Evolutionary conservation across 805 yeast genomes (phyloP).

Genomic region (Yamadazyma olivae): DNA sequence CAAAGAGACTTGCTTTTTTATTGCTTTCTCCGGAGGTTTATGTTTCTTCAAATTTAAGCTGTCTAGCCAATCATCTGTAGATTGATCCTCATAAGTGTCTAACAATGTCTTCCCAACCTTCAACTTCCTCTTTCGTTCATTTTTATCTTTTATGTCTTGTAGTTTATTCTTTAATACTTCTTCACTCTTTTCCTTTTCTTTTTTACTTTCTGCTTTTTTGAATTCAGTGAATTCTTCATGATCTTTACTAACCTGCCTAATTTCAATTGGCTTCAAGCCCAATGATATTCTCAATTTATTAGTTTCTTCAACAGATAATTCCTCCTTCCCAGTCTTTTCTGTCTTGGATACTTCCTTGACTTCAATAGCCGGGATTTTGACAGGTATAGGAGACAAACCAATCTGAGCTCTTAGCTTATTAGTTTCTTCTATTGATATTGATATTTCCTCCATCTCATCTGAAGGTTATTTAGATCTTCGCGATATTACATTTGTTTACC

Average conservation of each 20-base stretch:
- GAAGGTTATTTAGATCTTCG: neutral
- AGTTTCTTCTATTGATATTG: slow-evolving; percentile 39
- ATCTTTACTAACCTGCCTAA: slow-evolving; percentile 8
- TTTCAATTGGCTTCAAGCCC: slow-evolving; percentile 52
- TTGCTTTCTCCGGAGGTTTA: neutral
- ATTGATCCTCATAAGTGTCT: slow-evolving; percentile 24
- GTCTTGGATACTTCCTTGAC: slow-evolving; percentile 1
- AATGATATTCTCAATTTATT: slow-evolving; percentile 48
- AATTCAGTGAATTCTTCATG: too few relatives aligned
- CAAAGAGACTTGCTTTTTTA: neutral
- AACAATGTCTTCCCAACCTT: slow-evolving; percentile 20
- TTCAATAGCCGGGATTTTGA: slow-evolving; percentile 2
- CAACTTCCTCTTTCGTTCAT: slow-evolving; percentile 17
- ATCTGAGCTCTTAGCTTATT: slow-evolving; percentile 35
- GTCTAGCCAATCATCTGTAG: slow-evolving; percentile 42
- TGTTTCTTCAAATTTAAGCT: slow-evolving; percentile 12
- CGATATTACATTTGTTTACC: slow-evolving; percentile 5
- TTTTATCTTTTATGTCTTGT: slow-evolving; percentile 17
- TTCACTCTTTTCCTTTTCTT: slow-evolving; percentile 3
- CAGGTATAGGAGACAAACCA: slow-evolving; percentile 39
- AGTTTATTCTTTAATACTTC: slow-evolving; percentile 13
- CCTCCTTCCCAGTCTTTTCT: slow-evolving; percentile 7
- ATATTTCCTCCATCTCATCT: slow-evolving; percentile 19
- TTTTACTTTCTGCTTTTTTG: neutral
- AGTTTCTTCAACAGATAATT: slow-evolving; percentile 50